These are phyloP conservation scores for Colletotrichum sp. DNA, from an alignment of 2,329 filamentous ascomycete genomes.

Conservation along the genomic window DNA sequence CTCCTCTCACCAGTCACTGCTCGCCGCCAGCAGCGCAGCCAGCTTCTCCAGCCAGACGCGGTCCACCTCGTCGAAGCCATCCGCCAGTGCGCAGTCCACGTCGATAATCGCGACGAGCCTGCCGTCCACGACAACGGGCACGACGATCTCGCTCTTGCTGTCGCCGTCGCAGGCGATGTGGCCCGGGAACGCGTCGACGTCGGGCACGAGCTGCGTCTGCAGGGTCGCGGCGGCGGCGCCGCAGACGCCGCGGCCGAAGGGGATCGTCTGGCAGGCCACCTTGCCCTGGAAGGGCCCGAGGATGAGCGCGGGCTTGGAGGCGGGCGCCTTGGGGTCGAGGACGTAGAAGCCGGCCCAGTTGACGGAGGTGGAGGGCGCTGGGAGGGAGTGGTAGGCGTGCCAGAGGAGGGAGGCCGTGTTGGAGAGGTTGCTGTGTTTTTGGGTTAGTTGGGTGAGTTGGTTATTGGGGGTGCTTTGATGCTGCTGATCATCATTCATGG, in stretches of 20 bases:
- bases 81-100: slow-evolving; percentile 72
- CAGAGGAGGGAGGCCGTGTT: slow-evolving; percentile 79
- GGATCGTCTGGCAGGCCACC: slow-evolving; percentile 79
- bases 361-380: slow-evolving; percentile 66
- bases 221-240: slow-evolving; percentile 68
- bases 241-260: slow-evolving; percentile 77
- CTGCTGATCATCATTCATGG: neutral
- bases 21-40: slow-evolving; percentile 60
- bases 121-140: slow-evolving; percentile 62
- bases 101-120: slow-evolving; percentile 78
- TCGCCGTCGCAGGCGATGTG: slow-evolving; percentile 84
- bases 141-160: slow-evolving; percentile 81
- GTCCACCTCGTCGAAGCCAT: slow-evolving; percentile 75
- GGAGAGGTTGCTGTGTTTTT: slow-evolving; percentile 68
- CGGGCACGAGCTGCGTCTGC: slow-evolving; percentile 68
- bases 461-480: neutral
- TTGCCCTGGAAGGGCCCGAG: slow-evolving; percentile 84
- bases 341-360: slow-evolving; percentile 88
- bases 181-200: slow-evolving; percentile 78
- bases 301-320: slow-evolving; percentile 60
- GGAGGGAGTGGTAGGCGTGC: slow-evolving; percentile 79
- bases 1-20: slow-evolving; percentile 67
- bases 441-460: neutral
- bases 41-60: slow-evolving; percentile 69
- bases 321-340: slow-evolving; percentile 53